Base-by-base conservation (phyloP, 2,329 filamentous ascomycete genomes). In the Aspergillus hortae region DNA sequence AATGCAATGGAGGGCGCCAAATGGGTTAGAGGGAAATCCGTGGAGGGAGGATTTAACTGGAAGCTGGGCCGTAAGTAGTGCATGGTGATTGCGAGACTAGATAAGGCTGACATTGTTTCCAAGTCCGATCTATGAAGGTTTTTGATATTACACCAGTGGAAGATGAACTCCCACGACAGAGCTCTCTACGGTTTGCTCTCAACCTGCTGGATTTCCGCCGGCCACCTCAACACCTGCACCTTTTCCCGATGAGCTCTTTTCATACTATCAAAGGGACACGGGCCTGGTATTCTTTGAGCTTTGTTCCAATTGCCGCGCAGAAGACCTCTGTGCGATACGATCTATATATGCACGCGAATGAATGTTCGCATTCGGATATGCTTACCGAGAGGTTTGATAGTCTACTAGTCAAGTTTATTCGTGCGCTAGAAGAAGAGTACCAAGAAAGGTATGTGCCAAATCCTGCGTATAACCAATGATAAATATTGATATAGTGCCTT, bases 11-110 rank as follows among this genome's bases (percentile, higher is more conserved):
- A 45, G 4, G 46, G 27, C 4, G 61, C 61, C 1, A 45, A 27
- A 14, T 70, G 67, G 67, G 33, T 69, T 15, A 44, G 53, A 30
- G 67, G 69, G 6, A 58, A 58, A 40, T 62, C 60, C 0, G 15
- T 70, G 17, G 56, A 62, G 12, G 65, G 64, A 0, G 30, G 38
- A 0, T 70, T 71, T 12, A 70, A 71, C 46, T 71, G 69, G 69
- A 71, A 71, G 54, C 25, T 61, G 21, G 59, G 55, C 10, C 40
- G 69, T 71, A 25, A 61, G 60, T 57, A 30, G 46, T 9, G 17
- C 7, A 17, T 7, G 1, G 25, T 7, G 3, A 21, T 14, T 6
- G 9, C 7, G 15, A 2, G 17, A 21, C 10, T 42, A 6, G 11
- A 17, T 23, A 11, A 2, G 27, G 27, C 9, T 33, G 17, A 27